A percentile compares a stretch with the other conserved stretches of the same genome.
Conservation (phyloP, 768 basidiomycete species). For the Coprinopsis strossmayeri region DNA sequence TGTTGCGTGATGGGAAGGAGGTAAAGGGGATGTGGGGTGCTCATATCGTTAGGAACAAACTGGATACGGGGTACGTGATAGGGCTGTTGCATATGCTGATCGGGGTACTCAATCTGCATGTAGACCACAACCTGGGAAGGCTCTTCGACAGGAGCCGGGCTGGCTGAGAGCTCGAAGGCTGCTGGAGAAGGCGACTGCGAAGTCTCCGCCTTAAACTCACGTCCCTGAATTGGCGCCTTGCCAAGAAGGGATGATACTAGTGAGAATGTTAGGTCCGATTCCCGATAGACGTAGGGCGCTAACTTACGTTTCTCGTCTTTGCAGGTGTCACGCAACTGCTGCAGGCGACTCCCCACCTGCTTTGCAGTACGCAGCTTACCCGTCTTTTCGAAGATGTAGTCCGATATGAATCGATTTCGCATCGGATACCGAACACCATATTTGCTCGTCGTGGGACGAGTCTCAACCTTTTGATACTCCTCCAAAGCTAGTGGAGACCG, state of each 20-base stretch:
- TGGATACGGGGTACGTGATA: conserved; percentile 14
- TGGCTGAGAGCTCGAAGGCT: conserved; percentile 2
- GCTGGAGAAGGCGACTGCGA: conserved; percentile 18
- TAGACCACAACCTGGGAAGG: conserved; percentile 13
- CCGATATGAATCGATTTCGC: conserved; percentile 74
- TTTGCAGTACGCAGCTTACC: conserved; percentile 65
- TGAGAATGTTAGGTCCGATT: neutral
- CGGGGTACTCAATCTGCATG: conserved; percentile 19
- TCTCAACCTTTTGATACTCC: conserved; percentile 49
- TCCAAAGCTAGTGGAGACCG: conserved; percentile 40
- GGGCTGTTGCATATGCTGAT: conserved; percentile 4
- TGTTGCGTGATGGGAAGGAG: conserved; percentile 15
- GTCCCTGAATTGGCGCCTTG: neutral
- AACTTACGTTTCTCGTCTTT: conserved; percentile 34
- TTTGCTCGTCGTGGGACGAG: conserved; percentile 53
- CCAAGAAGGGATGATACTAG: neutral
- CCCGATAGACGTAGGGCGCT: neutral
- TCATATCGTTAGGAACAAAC: conserved; percentile 14
- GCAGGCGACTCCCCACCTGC: conserved; percentile 74
- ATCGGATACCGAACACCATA: conserved; percentile 67
- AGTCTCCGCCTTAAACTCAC: conserved; percentile 14
- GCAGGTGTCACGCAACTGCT: conserved; percentile 69
- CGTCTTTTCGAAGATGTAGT: conserved; percentile 60
- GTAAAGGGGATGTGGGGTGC: conserved; percentile 15
- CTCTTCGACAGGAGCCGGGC: conserved; percentile 1